These are phyloP conservation scores for Trichophyton verrucosum DNA, from an alignment of 2,329 filamentous ascomycete genomes.

Conservation along the genomic window DNA sequence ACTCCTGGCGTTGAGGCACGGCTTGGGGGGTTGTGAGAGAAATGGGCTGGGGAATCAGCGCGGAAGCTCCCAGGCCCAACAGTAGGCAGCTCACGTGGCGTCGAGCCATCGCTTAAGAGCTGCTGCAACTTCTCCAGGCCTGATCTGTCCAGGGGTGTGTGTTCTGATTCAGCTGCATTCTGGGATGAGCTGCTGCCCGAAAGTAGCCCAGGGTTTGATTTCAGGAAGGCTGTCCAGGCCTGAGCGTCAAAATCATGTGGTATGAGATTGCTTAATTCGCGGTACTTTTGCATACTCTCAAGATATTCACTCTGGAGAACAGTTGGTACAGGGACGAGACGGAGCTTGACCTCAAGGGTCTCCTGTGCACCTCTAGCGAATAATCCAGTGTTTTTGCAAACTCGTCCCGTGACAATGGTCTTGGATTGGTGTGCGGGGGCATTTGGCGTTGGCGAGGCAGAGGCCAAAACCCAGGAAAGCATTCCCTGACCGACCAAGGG, in stretches of 20 bases:
- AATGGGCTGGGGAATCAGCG: constrained; percentile 30
- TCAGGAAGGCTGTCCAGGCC: constrained; percentile 68
- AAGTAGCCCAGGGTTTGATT: constrained; percentile 49
- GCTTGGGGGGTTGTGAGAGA: constrained; percentile 23
- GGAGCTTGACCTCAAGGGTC: constrained; percentile 85
- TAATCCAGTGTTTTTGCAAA: constrained; percentile 74
- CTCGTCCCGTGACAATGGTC: constrained; percentile 67
- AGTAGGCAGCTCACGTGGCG: constrained; percentile 28
- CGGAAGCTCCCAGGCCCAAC: constrained; percentile 22
- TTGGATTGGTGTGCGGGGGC: constrained; percentile 49
- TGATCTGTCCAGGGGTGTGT: constrained; percentile 29
- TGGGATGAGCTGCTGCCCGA: constrained; percentile 16
- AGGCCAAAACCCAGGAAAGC: constrained; percentile 68
- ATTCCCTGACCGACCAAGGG: constrained; percentile 92
- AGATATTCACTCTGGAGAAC: constrained; percentile 49
- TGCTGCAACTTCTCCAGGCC: constrained; percentile 35
- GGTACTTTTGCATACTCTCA: constrained; percentile 49
- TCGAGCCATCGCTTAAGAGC: constrained; percentile 34
- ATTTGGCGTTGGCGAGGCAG: constrained; percentile 44
- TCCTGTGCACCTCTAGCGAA: constrained; percentile 72
- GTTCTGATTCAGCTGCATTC: constrained; percentile 17
- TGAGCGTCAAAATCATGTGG: constrained; percentile 53
- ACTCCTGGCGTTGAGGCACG: constrained; percentile 28
- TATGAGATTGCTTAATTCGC: constrained; percentile 45
- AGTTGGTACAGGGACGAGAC: constrained; percentile 64